A percentile compares a stretch with the other conserved stretches of the same genome.
Conservation (phyloP, 345 rosid genomes). For the Rhizophora apiculata region DNA sequence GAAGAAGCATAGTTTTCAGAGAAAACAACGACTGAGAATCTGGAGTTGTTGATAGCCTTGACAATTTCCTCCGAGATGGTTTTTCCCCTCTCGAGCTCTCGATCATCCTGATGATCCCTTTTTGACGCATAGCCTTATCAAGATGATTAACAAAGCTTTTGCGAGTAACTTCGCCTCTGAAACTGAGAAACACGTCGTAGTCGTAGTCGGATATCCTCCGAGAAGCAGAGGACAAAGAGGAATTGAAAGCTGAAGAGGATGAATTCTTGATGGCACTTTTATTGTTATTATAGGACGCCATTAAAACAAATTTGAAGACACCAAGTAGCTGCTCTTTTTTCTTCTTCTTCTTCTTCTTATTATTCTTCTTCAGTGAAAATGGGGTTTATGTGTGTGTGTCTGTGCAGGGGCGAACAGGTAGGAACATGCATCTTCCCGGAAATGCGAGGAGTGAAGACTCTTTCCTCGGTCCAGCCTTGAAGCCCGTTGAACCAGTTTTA, state of each 20-base stretch:
- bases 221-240: not conserved
- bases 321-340: too few species aligned
- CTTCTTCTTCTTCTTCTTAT: too few species aligned
- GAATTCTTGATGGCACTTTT: not conserved
- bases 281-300: too few species aligned
- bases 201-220: not conserved
- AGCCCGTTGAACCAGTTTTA: too few species aligned
- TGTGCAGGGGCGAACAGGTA: too few species aligned
- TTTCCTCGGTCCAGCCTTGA: too few species aligned
- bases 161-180: conserved; percentile 9
- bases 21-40: conserved; percentile 1
- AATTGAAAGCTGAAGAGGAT: not conserved
- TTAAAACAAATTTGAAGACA: too few species aligned
- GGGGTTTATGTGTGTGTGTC: rapidly evolving
- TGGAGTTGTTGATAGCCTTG: conserved; percentile 1
- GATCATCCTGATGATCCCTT: conserved; percentile 10
- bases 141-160: conserved; percentile 10
- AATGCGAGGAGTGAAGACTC: too few species aligned
- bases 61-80: conserved; percentile 3
- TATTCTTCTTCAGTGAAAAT: too few species aligned
- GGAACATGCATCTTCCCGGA: too few species aligned
- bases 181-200: conserved; percentile 15
- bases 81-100: not conserved
- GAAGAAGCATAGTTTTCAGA: conserved; percentile 14
- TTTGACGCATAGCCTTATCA: not conserved